Base-by-base conservation (phyloP, 2,329 filamentous ascomycete genomes). In the Balansia obtecta region DNA sequence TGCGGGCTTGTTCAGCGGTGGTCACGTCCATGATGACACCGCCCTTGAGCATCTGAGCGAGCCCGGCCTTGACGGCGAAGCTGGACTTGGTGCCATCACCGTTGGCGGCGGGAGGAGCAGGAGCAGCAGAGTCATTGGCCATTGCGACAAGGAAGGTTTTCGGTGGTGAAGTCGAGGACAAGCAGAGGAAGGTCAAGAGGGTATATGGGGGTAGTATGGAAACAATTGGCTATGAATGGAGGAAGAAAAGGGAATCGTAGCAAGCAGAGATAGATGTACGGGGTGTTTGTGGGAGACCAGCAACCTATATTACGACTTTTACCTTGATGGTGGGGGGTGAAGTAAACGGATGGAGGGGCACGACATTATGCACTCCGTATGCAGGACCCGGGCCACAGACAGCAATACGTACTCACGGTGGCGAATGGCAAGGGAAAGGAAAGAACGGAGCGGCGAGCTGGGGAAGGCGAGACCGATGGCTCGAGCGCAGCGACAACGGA, bases 21-120 rank as follows among this genome's bases (percentile, higher is more conserved):
- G 94, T 88, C 52, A 97, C 93, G 70, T 98, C 93, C 93, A 98
- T 98, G 71, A 98, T 98, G 57, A 98, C 93, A 62, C 93, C 93
- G 66, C 93, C 93, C 77, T 97, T 96, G 71, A 97, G 76, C 93
- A 98, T 98, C 70, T 95, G 86, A 22, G 93, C 93, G 57, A 98
- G 76, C 53, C 91, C 93, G 49, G 88, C 86, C 79, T 98, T 98
- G 77, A 96, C 84, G 58, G 83, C 83, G 70, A 96, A 95, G 68
- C 80, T 76, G 57, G 70, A 62, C 56, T 68, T 71, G 58, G 70
- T 68, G 45, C 63, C 60, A 58, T 70, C 66, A 51, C 56, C 60
- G 48, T 61, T 49, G 27, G 53, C 42, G 52, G 56, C 62, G 51
- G 54, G 48, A 54, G 57, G 50, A 49, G 59, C 54, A 49, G 62